Evolutionary conservation across 1,139 yeast species (phyloP), one percentile per base, ranked within the genome.

Genomic region (Saccharomycopsis phalli): DNA sequence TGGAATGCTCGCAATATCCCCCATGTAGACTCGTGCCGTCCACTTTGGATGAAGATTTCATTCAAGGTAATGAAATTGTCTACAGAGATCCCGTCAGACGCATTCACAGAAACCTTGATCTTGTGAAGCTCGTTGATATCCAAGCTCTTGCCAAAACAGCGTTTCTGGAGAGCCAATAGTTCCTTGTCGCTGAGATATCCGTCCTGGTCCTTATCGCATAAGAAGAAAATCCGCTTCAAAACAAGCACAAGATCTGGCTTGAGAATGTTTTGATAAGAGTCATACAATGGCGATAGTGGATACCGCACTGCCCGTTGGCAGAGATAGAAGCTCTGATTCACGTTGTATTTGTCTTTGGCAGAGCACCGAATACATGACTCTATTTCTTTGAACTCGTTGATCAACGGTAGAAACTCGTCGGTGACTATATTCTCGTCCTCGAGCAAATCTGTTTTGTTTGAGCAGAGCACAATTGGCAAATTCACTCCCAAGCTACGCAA

Each of bases 21-120:
- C 98, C 98, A 91, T 0, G 86, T 81, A 0, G 97, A 88, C 57
- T 91, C 98, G 56, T 91, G 97, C 33, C 97, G 66, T 0, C 98
- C 98, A 34, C 76, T 74, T 51, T 86, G 94, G 1, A 94, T 94
- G 56, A 81, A 91, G 27, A 82, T 62, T 53, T 81, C 81, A 58
- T 86, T 86, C 41, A 91, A 62, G 1, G 75, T 61, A 4, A 91
- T 62, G 52, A 91, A 91, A 0, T 94, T 97, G 37, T 73, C 76
- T 40, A 71, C 74, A 0, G 87, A 73, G 2, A 91, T 63, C 0
- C 94, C 94, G 34, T 57, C 61, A 17, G 35, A 30, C 5, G 37
- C 23, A 25, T 32, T 33, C 3, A 70, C 49, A 1, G 68, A 62
- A 22, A 57, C 54, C 48, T 71, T 71, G n/a, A 77, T 65, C 42